Evolutionary conservation across 768 basidiomycete genomes (phyloP), one percentile per base, ranked within the genome.

Genomic region (Gelatoporia subvermispora): DNA sequence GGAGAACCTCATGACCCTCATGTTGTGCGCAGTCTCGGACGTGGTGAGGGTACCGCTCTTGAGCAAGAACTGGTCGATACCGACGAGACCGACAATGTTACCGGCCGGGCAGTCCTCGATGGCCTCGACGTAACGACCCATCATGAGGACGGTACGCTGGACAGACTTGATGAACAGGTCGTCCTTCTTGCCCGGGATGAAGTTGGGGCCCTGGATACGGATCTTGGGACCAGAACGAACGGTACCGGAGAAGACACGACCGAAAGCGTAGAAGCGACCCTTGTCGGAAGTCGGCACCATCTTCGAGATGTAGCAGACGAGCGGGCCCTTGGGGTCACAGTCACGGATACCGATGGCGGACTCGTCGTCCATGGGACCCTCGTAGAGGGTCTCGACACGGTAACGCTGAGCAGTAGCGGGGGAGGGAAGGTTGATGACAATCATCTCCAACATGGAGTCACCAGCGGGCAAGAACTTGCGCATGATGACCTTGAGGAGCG

Each of bases 271-370:
- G 88, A 98, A 99, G 52, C 96, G 93, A 64, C 96, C 96, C 75
- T 98, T 98, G 72, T 99, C 96, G 59, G 96, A 96, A 36, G 96
- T 97, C 54, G 96, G 96, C 62, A 98, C 96, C 96, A 99, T 98
- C 84, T 98, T 98, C 59, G 96, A 98, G 73, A 99, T 78, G 73
- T 99, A 99, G 55, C 95, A 82, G 65, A 98, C 93, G 54, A 99
- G 87, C 56, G 96, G 96, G 45, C 85, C 96, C 39, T 84, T 86
- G 68, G 96, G 88, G 73, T 98, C 91, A 68, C 96, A 99, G 68
- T 98, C 94, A 45, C 96, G 85, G 76, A 99, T 94, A 74, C 84
- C 91, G 59, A 98, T 92, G 59, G 96, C 96, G 51, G 92, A 96
- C 72, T 99, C 96, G 65, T 99, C 96, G 72, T 99, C 96, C 93